Conservation (phyloP, 768 basidiomycete species). For the Pisolithus sp. region DNA sequence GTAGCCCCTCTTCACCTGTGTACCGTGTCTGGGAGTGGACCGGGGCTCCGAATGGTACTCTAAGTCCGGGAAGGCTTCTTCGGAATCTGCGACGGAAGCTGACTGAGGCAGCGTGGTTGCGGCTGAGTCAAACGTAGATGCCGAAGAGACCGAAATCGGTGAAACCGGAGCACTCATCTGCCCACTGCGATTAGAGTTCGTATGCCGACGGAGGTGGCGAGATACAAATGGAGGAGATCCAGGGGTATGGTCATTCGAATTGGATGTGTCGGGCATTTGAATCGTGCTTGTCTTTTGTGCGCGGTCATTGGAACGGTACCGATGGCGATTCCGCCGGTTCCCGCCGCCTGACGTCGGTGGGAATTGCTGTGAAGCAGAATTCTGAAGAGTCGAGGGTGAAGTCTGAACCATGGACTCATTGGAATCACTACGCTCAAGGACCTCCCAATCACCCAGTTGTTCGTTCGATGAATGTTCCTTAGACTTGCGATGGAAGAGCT, state of each 20-base stretch:
- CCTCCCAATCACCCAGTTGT: slow-evolving; percentile 28
- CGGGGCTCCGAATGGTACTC: slow-evolving; percentile 19
- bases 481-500: slow-evolving; percentile 30
- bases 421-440: slow-evolving; percentile 25
- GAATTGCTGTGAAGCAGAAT: slow-evolving; percentile 7
- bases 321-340: slow-evolving; percentile 6
- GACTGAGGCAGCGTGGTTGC: slow-evolving; percentile 14
- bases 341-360: slow-evolving; percentile 4
- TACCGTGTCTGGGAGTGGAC: slow-evolving; percentile 8
- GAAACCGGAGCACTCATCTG: slow-evolving; percentile 29
- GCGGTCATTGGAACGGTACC: slow-evolving; percentile 9
- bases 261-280: slow-evolving; percentile 15
- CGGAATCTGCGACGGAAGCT: slow-evolving; percentile 14
- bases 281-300: slow-evolving; percentile 21
- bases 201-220: slow-evolving; percentile 29
- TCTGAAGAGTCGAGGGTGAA: slow-evolving; percentile 17
- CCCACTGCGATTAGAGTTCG: slow-evolving; percentile 26
- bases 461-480: slow-evolving; percentile 21
- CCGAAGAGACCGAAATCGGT: slow-evolving; percentile 23
- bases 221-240: slow-evolving; percentile 29
- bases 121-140: slow-evolving; percentile 21
- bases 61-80: slow-evolving; percentile 9
- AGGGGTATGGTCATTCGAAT: slow-evolving; percentile 16
- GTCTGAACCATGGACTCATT: slow-evolving; percentile 15
- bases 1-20: slow-evolving; percentile 7